Percentiles rank a stretch among this genome's conserved stretches.
These are phyloP conservation scores for Termitomyces sp. DNA, from an alignment of 768 basidiomycete species.

Conservation along the genomic window DNA sequence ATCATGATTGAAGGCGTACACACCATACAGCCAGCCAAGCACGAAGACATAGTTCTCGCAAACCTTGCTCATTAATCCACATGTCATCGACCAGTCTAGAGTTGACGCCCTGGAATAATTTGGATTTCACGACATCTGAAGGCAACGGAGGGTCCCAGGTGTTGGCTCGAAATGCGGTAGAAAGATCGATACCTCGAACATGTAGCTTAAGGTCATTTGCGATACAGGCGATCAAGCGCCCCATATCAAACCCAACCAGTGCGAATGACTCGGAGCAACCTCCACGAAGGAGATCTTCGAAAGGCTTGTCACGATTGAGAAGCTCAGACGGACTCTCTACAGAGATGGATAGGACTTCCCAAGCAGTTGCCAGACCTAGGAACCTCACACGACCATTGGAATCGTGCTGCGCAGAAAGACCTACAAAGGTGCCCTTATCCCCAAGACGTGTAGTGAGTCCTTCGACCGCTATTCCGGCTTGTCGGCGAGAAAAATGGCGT, in stretches of 20 bases:
- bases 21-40: conserved; percentile 36
- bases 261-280: neutral
- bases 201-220: conserved; percentile 19
- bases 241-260: conserved; percentile 33
- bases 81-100: conserved; percentile 18
- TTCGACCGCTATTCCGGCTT: conserved; percentile 8
- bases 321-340: conserved; percentile 3
- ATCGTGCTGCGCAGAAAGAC: conserved; percentile 7
- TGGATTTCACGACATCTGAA: conserved; percentile 18
- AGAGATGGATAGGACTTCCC: conserved; percentile 7
- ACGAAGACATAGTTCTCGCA: conserved; percentile 26
- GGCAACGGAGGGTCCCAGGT: conserved; percentile 19
- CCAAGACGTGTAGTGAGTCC: neutral
- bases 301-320: conserved; percentile 6
- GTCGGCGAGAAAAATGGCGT: conserved; percentile 6
- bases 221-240: conserved; percentile 26
- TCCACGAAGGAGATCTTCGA: conserved; percentile 15
- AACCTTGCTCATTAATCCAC: conserved; percentile 22
- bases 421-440: neutral
- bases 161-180: conserved; percentile 18
- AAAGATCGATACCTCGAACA: conserved; percentile 33
- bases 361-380: conserved; percentile 11
- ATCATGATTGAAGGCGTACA: conserved; percentile 1
- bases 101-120: conserved; percentile 11
- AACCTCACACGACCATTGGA: neutral